These are phyloP conservation scores for Ramalina peruviana DNA, from an alignment of 495 filamentous ascomycete genomes.

Conservation along the genomic window DNA sequence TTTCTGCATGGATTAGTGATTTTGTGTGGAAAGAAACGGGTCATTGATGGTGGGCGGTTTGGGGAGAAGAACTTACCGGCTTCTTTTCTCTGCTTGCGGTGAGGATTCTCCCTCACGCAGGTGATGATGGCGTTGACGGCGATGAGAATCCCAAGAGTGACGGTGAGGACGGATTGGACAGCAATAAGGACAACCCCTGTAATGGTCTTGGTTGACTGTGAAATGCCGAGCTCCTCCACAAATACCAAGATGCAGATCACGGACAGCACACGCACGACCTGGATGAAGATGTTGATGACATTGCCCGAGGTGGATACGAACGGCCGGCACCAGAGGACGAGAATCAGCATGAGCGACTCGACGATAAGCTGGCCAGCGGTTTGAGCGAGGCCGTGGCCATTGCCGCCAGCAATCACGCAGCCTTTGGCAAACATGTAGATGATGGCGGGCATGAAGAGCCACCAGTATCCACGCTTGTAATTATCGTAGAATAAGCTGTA, in stretches of 20 bases:
- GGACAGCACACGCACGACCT: constrained; percentile 85
- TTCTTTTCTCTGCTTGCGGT: constrained; percentile 71
- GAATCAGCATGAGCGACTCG: constrained; percentile 52
- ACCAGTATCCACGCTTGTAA: constrained; percentile 89
- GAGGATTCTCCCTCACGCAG: constrained; percentile 77
- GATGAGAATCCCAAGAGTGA: constrained; percentile 74
- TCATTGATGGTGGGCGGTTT: not conserved
- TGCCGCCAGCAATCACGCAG: constrained; percentile 69
- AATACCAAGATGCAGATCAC: constrained; percentile 84
- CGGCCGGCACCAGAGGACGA: constrained; percentile 74
- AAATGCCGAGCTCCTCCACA: constrained; percentile 81
- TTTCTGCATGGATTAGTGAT: constrained; percentile 35
- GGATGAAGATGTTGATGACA: constrained; percentile 88
- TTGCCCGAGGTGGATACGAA: constrained; percentile 76
- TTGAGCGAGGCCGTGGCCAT: constrained; percentile 77
- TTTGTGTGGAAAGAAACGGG: not conserved
- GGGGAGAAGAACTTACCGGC: constrained; percentile 43
- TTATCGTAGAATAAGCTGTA: constrained; percentile 96
- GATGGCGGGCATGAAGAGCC: constrained; percentile 85
- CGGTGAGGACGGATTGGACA: constrained; percentile 75
- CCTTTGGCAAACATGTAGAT: constrained; percentile 88
- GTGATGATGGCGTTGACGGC: constrained; percentile 75
- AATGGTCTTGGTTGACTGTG: constrained; percentile 90
- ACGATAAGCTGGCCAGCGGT: constrained; percentile 65
- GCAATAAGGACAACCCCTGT: constrained; percentile 81